Base-by-base conservation (phyloP, 257 asterid genomes). In the Verbena officinalis region DNA sequence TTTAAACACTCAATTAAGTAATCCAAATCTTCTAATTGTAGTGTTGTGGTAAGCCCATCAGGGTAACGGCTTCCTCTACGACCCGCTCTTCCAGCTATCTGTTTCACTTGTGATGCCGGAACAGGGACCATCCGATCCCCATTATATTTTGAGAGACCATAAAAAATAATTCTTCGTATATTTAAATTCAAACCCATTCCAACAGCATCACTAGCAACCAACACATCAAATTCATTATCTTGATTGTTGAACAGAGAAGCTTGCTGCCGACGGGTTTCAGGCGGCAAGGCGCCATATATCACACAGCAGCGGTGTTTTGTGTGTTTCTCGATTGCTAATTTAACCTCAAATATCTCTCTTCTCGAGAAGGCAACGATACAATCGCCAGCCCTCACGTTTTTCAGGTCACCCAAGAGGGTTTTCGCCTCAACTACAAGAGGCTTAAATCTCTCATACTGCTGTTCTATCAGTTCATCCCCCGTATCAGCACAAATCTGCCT, bases 111-210 rank as follows among this genome's bases (percentile, higher is more conserved):
- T 3, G 99, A 85, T 2, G 97, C 87, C 21, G 95, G 80, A 51
- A 93, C 96, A 0, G 95, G 95, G 39, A 87, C 91, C 73, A 77
- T 83, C 71, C 79, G 80, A 69, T 90, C 95, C 17, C 97, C 99
- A 65, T 87, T 90, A 69, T 87, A 89, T 79, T 93, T 93, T 0
- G 84, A 67, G 30, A 90, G 86, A 68, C 59, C 87, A 58, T 77
- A 85, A 63, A 93, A 93, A 14, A 93, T 81, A 51, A 86, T 77
- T 79, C 99, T 81, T 62, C 94, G 68, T 27, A 93, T 90, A 64
- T 93, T 85, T 34, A 93, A 77, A 71, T 93, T 93, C 83, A 93
- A 87, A 62, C 97, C 99, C 99, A 93, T 93, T 51, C 99, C 99
- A 12, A 93, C 96, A 6, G 99, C 99, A 62, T 93, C 97, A 72